Percentiles rank a stretch among this genome's conserved stretches.
Conservation (phyloP, 2,329 filamentous ascomycete genomes). For the Phyllosticta citriasiana region DNA sequence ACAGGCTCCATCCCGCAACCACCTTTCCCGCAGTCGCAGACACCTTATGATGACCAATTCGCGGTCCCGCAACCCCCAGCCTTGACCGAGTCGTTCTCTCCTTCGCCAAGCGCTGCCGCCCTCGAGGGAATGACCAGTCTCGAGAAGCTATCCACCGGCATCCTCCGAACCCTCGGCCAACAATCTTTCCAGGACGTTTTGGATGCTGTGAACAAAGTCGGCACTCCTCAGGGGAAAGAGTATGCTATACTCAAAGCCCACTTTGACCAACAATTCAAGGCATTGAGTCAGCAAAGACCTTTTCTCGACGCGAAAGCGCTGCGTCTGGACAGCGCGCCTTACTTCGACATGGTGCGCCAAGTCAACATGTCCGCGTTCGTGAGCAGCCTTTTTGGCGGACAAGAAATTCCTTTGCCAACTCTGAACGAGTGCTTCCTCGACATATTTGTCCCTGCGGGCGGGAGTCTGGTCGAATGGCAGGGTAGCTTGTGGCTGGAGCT, state of each 20-base stretch:
- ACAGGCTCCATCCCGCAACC: conserved; percentile 1
- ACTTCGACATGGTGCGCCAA: conserved; percentile 38
- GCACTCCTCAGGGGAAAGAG: conserved; percentile 49
- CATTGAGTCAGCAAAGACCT: conserved; percentile 46
- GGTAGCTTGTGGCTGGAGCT: conserved; percentile 52
- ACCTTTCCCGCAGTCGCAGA: conserved; percentile 1
- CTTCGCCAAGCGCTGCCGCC: background rate
- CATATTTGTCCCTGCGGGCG: conserved; percentile 52
- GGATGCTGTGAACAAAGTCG: conserved; percentile 45
- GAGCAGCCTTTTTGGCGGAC: conserved; percentile 52
- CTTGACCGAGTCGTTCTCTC: conserved; percentile 7
- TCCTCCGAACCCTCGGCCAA: conserved; percentile 47
- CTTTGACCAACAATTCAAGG: conserved; percentile 51
- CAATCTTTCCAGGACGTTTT: conserved; percentile 48
- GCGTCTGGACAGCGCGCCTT: conserved; percentile 41
- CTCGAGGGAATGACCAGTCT: conserved; percentile 1
- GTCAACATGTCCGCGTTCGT: conserved; percentile 57
- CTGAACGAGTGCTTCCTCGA: conserved; percentile 54
- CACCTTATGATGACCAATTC: conserved; percentile 5
- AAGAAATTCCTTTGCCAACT: conserved; percentile 54
- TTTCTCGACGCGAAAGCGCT: conserved; percentile 47
- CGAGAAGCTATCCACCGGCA: conserved; percentile 43
- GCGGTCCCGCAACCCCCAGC: conserved; percentile 3
- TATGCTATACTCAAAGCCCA: conserved; percentile 52
- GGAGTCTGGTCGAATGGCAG: conserved; percentile 48